These are phyloP conservation scores for Argentina anserina DNA, from an alignment of 306 rosid species.

Conservation along the genomic window DNA sequence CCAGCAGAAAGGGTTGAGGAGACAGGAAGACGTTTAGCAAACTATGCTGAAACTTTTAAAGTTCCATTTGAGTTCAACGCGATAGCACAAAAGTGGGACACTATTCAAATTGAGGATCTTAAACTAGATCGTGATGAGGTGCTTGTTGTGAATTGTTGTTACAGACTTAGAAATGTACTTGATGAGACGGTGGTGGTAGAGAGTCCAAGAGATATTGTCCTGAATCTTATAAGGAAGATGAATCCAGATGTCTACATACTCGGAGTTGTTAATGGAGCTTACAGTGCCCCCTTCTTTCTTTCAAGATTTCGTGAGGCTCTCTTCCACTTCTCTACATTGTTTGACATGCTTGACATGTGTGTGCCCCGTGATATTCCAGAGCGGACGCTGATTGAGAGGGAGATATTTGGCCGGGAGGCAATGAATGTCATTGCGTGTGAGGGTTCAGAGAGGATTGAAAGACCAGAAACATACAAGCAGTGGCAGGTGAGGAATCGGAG, in stretches of 20 bases:
- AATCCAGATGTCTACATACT: constrained; percentile 30
- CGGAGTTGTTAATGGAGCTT: constrained; percentile 35
- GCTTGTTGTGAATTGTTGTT: constrained; percentile 30
- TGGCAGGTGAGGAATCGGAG: constrained; percentile 34
- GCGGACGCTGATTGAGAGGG: constrained; percentile 36
- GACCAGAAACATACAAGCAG: constrained; percentile 38
- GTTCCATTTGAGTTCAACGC: constrained; percentile 41
- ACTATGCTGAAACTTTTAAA: constrained; percentile 28
- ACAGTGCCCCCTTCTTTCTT: constrained; percentile 34
- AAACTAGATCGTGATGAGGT: constrained; percentile 34
- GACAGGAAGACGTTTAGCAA: constrained; percentile 31
- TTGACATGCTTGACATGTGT: constrained; percentile 35
- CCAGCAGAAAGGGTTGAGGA: constrained; percentile 38
- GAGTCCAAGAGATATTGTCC: constrained; percentile 32
- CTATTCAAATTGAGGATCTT: constrained; percentile 36
- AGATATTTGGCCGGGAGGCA: constrained; percentile 32
- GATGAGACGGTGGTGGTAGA: constrained; percentile 38
- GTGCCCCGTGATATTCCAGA: constrained; percentile 31
- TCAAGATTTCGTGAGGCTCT: constrained; percentile 41
- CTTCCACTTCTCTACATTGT: constrained; percentile 37
- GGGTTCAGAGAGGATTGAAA: constrained; percentile 39
- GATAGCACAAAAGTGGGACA: constrained; percentile 40
- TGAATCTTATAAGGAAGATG: constrained; percentile 30
- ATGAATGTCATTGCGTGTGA: constrained; percentile 44
- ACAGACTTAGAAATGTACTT: constrained; percentile 35